These are phyloP conservation scores for Rhizoctonia solani DNA, from an alignment of 1,284 basidiomycete species.

Conservation along the genomic window DNA sequence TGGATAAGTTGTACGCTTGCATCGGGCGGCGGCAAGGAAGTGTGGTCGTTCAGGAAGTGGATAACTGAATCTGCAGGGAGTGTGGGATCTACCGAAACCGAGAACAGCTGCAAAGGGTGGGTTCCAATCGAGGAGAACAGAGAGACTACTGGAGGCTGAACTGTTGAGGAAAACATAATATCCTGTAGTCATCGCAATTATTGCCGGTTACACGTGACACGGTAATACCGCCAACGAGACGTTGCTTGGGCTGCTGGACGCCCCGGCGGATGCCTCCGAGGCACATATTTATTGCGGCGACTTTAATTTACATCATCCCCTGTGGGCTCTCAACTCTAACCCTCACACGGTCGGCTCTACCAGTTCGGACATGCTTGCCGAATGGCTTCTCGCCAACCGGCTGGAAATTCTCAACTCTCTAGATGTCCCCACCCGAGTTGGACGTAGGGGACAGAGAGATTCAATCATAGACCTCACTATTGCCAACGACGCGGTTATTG, in stretches of 20 bases:
- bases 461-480: slow-evolving; percentile 29
- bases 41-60: slow-evolving; percentile 63
- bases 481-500: not conserved
- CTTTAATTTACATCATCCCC: slow-evolving; percentile 33
- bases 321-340: not conserved
- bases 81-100: slow-evolving; percentile 53
- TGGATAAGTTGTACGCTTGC: slow-evolving; percentile 47
- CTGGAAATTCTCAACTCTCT: not conserved
- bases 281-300: slow-evolving; percentile 17
- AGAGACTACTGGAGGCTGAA: slow-evolving; percentile 70
- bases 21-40: slow-evolving; percentile 58
- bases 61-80: slow-evolving; percentile 68
- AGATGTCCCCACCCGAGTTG: not conserved
- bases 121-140: slow-evolving; percentile 78
- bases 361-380: slow-evolving; percentile 7
- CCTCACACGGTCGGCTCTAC: not conserved
- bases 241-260: not conserved
- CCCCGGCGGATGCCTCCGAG: not conserved
- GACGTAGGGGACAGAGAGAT: not conserved
- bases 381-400: slow-evolving; percentile 18
- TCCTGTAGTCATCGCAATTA: not conserved
- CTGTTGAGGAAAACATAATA: slow-evolving; percentile 57
- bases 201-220: too few relatives aligned
- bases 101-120: slow-evolving; percentile 65
- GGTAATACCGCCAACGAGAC: not conserved